phyloP scores from a whole-genome alignment of 2,329 filamentous ascomycete species.

The Diplodia sapinea region DNA sequence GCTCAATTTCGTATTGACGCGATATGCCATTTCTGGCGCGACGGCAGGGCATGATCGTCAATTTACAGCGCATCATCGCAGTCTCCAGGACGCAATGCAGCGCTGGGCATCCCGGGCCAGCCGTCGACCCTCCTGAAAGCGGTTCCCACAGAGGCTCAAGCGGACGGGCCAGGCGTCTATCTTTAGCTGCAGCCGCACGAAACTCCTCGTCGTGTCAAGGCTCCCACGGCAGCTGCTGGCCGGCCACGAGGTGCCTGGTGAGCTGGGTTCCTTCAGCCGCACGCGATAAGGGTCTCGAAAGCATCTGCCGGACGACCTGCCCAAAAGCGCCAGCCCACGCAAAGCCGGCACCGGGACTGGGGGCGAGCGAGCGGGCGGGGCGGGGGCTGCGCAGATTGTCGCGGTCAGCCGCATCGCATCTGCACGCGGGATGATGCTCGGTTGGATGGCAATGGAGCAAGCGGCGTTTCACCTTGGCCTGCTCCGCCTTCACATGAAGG shows the following conservation, averaged over 20 bases:
- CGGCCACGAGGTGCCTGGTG: neutral
- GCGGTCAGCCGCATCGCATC: conserved; percentile 20
- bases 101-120: conserved; percentile 14
- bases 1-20: conserved; percentile 13
- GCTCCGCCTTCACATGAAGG: conserved; percentile 26
- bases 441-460: conserved; percentile 13
- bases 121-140: conserved; percentile 14
- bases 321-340: conserved; percentile 5
- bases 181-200: conserved; percentile 6
- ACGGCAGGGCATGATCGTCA: conserved; percentile 21
- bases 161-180: conserved; percentile 24
- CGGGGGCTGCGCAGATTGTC: conserved; percentile 9
- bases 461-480: conserved; percentile 14
- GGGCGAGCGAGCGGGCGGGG: neutral
- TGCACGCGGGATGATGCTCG: neutral
- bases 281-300: conserved; percentile 24
- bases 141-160: conserved; percentile 20
- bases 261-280: conserved; percentile 8
- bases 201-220: neutral
- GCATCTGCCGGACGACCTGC: conserved; percentile 12
- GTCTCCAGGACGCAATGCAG: conserved; percentile 13
- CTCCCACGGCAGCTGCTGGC: neutral
- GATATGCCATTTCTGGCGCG: conserved; percentile 18
- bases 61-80: conserved; percentile 26
- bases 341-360: neutral